Percentiles rank a stretch among this genome's conserved stretches.
phyloP scores from a whole-genome alignment of 2,329 filamentous ascomycete genomes.

The Dactylellina cionopaga region DNA sequence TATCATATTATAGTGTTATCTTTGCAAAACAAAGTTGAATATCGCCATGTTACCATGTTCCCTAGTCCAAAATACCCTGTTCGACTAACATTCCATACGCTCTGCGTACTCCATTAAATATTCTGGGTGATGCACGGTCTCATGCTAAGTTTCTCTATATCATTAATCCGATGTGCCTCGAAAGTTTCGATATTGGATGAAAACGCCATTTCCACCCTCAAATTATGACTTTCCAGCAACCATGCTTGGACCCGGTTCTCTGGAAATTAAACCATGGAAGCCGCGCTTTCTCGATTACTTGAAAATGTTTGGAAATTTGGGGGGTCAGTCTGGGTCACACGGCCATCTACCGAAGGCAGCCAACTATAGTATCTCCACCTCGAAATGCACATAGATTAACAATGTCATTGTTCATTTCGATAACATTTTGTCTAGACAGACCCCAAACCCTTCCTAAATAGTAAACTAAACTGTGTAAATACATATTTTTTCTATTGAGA shows the following conservation, averaged over 20 bases:
- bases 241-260: conserved; percentile 50
- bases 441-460: neutral
- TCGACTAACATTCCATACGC: no score
- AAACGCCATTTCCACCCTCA: conserved; percentile 26
- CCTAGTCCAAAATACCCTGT: no score
- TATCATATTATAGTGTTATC: no score
- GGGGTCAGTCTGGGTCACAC: conserved; percentile 41
- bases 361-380: conserved; percentile 8
- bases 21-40: no score
- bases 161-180: conserved; percentile 32
- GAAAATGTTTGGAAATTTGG: conserved; percentile 48
- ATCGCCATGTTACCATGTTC: no score
- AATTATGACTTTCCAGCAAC: conserved; percentile 36
- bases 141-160: conserved; percentile 29
- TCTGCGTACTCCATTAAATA: no score
- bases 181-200: conserved; percentile 32
- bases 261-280: conserved; percentile 49
- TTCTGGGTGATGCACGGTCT: no score
- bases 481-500: no score
- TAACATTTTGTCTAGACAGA: neutral
- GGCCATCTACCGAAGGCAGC: conserved; percentile 37
- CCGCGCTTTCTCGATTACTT: conserved; percentile 25
- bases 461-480: no score
- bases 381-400: conserved; percentile 18
- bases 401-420: conserved; percentile 29